Evolutionary conservation across 2,329 filamentous ascomycete species (phyloP), one percentile per base, ranked within the genome.

Genomic region (Diaporthe vexans): DNA sequence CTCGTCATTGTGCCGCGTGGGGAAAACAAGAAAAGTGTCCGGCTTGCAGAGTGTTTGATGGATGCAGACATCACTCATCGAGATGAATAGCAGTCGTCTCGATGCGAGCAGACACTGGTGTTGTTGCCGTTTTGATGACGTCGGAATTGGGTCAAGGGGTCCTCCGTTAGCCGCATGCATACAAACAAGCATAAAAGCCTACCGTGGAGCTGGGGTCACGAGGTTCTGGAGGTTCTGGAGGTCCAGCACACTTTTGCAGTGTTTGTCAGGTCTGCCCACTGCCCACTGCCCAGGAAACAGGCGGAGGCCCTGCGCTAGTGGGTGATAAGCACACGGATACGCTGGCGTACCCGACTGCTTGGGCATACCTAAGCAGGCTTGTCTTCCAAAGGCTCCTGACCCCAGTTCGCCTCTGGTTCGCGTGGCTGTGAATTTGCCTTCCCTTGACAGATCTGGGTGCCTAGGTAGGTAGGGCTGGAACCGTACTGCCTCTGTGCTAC

Each of bases 161-260:
- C 6, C 4, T 9, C 7, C 26, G 52, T 58, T 58, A 48, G 26
- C 21, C 46, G 54, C 68, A 71, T 21, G 46, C 54, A n/a, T 37
- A 57, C 59, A 63, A 63, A 46, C 40, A 63, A 63, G 40, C 58
- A 63, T 63, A 61, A 43, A 43, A 61, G 24, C 37, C 13, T 61
- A 43, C 35, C 13, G 33, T 19, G 37, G 40, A 6, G 6, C 40
- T 43, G 40, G 15, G 40, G n/a, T 9, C 21, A 46, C n/a, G n/a
- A n/a, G n/a, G n/a, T n/a, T n/a, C n/a, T n/a, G n/a, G n/a, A n/a
- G n/a, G n/a, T n/a, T n/a, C n/a, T n/a, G 17, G 19, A 26, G 9
- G 8, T 11, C 56, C 5, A 4, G 21, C 15, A 3, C 33, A 37
- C 21, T 43, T 43, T 6, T 21, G 37, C 13, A 43, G 59, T 13